Evolutionary conservation across 2,329 filamentous ascomycete genomes (phyloP), one percentile per base, ranked within the genome.

Genomic region (Cryphonectria nitschkei): DNA sequence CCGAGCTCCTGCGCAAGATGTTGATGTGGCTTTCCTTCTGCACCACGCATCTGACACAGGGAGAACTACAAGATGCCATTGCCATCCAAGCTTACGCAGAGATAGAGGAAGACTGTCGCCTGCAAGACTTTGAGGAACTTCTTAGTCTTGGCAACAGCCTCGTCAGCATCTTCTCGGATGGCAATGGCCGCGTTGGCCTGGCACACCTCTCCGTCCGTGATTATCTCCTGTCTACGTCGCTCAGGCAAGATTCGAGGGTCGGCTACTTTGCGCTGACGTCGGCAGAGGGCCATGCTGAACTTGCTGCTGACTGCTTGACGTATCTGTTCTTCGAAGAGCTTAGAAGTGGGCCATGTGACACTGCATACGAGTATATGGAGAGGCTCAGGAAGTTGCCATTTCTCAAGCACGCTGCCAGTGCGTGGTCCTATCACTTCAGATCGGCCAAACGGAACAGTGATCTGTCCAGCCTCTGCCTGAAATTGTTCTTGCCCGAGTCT

Each of bases 371-470:
- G 13, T 68, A 68, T 26, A 32, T 68, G 54, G 56, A 60, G 19
- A 41, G 66, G n/a, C 56, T 68, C 11, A 32, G 54, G 46, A 60
- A 62, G 66, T 29, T 61, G 50, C 66, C 66, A 3, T 56, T 68
- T 11, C 66, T 68, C 34, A 61, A 68, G 46, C 29, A 68, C 39
- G 66, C 66, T 68, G 41, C 66, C 32, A 46, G 34, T 32, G 52
- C 54, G 52, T 68, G 66, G 66, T 68, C 58, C 9, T 68, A 68
- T 56, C 43, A 68, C 43, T 22, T 43, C n/a, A 26, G 56, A 62
- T 41, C 54, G 11, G 56, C 66, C 9, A 32, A 62, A 32, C 29
- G 26, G 29, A 16, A 60, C 41, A 19, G 41, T 46, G 41, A 46
- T 46, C 41, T 46, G 41, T 46, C 41, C 13, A 14, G 5, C 41